Evolutionary conservation across 2,329 filamentous ascomycete species (phyloP).

Genomic region (Trichoderma brevicompactum): DNA sequence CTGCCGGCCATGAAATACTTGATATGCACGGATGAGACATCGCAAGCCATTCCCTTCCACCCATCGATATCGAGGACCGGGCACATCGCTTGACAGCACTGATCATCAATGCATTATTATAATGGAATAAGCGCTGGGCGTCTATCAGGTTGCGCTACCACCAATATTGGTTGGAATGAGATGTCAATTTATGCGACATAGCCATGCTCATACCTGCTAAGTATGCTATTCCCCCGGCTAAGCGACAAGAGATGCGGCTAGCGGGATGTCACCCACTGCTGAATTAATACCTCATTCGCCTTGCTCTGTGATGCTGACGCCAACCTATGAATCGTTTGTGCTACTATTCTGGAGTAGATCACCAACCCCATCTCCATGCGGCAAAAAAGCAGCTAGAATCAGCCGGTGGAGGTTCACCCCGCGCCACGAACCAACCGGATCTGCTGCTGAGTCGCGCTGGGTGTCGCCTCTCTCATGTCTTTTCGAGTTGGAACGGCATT

Average conservation of each 20-base stretch:
- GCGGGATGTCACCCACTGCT: constrained; percentile 25
- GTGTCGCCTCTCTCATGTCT: background rate
- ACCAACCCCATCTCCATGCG: constrained; percentile 8
- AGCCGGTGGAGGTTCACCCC: constrained; percentile 9
- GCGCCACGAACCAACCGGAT: constrained; percentile 21
- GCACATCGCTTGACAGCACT: background rate
- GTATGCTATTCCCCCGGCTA: background rate
- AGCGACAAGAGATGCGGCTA: constrained; percentile 20
- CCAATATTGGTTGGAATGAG: background rate
- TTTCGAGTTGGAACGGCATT: background rate
- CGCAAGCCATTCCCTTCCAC: background rate
- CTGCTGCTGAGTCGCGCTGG: background rate
- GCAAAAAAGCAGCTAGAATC: background rate
- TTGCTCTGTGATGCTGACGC: background rate
- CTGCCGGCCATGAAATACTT: background rate
- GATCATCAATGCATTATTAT: background rate
- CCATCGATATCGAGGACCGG: background rate
- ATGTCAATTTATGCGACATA: background rate
- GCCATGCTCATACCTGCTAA: background rate
- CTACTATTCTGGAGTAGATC: constrained; percentile 14
- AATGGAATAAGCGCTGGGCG: constrained; percentile 4
- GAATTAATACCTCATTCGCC: constrained; percentile 11
- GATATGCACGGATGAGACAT: background rate
- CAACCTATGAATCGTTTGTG: background rate
- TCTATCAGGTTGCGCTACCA: background rate